A percentile compares a stretch with the other conserved stretches of the same genome.
phyloP scores from a whole-genome alignment of 1,284 basidiomycete species.

The Ceratobasidium papillatum region DNA sequence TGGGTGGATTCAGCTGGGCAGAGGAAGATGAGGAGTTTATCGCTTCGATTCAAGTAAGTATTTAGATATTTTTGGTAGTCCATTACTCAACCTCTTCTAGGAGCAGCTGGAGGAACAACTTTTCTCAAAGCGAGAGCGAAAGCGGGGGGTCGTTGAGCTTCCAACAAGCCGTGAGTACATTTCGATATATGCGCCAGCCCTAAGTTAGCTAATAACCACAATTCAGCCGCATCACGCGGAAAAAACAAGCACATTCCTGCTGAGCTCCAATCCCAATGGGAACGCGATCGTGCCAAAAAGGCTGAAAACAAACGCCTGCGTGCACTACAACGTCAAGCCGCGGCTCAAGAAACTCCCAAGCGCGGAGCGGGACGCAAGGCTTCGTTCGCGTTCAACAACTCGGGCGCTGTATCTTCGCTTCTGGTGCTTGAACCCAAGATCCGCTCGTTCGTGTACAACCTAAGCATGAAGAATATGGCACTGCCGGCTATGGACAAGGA shows the following conservation, averaged over 20 bases:
- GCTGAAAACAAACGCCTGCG: constrained; percentile 77
- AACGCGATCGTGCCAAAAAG: constrained; percentile 82
- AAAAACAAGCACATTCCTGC: constrained; percentile 70
- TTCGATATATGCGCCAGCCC: constrained; percentile 46
- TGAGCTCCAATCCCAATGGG: constrained; percentile 78
- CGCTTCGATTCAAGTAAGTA: constrained; percentile 64
- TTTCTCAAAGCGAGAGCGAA: constrained; percentile 55
- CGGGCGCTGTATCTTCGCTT: constrained; percentile 7
- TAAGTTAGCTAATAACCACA: constrained; percentile 44
- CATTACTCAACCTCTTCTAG: constrained; percentile 57
- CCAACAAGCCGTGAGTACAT: constrained; percentile 61
- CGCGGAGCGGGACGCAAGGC: constrained; percentile 39
- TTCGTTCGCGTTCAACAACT: constrained; percentile 37
- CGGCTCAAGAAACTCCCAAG: constrained; percentile 60
- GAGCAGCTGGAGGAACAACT: constrained; percentile 51
- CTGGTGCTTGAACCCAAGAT: constrained; percentile 70
- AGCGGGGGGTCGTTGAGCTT: constrained; percentile 61
- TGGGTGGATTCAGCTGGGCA: constrained; percentile 56
- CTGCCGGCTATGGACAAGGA: constrained; percentile 81
- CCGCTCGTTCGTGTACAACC: constrained; percentile 68
- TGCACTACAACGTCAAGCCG: constrained; percentile 58
- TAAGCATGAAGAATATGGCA: constrained; percentile 62
- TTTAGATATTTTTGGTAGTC: not conserved
- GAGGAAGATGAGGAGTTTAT: constrained; percentile 73
- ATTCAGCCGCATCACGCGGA: constrained; percentile 49